phyloP scores from a whole-genome alignment of 2,329 filamentous ascomycete genomes.

The Epichloe elymi region DNA sequence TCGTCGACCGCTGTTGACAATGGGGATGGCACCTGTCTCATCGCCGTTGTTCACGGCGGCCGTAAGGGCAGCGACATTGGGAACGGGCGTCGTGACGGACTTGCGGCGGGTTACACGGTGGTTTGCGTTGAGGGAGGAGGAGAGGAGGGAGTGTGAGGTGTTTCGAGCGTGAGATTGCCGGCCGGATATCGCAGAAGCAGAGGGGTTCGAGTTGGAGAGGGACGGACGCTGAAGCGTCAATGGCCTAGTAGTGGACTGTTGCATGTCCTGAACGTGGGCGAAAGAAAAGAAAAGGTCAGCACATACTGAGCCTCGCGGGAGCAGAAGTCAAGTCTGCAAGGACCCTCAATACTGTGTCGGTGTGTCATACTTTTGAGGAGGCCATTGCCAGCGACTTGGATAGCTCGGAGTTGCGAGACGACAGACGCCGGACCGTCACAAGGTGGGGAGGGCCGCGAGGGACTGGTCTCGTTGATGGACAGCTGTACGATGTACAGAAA shows the following conservation, averaged over 20 bases:
- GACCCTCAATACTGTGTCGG: conserved; percentile 13
- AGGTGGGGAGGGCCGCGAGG: conserved; percentile 11
- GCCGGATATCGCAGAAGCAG: conserved; percentile 41
- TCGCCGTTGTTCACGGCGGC: conserved; percentile 59
- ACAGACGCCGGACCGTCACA: conserved; percentile 20
- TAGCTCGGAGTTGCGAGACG: conserved; percentile 21
- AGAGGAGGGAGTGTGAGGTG: conserved; percentile 71
- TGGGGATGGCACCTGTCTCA: conserved; percentile 40
- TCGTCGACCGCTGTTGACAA: conserved; percentile 46
- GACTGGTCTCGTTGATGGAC: conserved; percentile 1
- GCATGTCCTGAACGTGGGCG: conserved; percentile 40
- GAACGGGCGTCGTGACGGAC: conserved; percentile 68
- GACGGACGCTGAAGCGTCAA: conserved; percentile 50
- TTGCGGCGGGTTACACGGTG: conserved; percentile 87
- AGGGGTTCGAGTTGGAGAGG: conserved; percentile 43
- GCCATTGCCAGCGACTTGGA: conserved; percentile 38
- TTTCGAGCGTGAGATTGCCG: conserved; percentile 58
- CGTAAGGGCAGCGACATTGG: conserved; percentile 63
- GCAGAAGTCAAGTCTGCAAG: conserved; percentile 18
- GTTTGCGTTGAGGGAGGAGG: conserved; percentile 62
- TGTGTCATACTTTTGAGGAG: conserved; percentile 44
- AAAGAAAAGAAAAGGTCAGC: conserved; percentile 18
- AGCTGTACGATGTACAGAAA: conserved; percentile 7
- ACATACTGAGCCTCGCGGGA: conserved; percentile 19
- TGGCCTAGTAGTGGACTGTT: conserved; percentile 53